Evolutionary conservation across 371 early-diverging fungal genomes (phyloP).

Genomic region (Mucor sp.): DNA sequence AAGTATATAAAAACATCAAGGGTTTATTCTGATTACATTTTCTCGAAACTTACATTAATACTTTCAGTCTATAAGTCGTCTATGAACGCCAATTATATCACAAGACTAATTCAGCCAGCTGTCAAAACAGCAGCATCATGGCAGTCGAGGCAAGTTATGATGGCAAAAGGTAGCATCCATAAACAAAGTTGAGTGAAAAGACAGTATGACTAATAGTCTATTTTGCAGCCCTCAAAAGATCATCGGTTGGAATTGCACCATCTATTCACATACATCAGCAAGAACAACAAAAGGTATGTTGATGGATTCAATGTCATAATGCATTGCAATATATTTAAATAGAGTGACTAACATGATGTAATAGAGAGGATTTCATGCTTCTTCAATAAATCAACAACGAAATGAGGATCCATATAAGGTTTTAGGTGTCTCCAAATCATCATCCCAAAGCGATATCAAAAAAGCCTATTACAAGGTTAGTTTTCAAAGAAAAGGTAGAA

Average conservation of each 20-base stretch:
- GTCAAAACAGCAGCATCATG: not conserved
- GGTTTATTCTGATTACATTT: not conserved
- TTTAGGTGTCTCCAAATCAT: slow-evolving; percentile 76
- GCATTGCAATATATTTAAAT: not conserved
- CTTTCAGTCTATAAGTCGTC: not conserved
- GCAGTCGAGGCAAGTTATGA: not conserved
- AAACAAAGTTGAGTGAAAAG: no score
- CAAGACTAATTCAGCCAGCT: not conserved
- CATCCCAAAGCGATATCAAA: slow-evolving; percentile 86
- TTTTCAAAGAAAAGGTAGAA: not conserved
- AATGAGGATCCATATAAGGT: slow-evolving; percentile 81
- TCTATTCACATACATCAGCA: not conserved
- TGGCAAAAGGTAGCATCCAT: not conserved
- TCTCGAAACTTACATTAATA: not conserved
- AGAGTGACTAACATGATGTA: not conserved
- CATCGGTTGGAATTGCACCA: not conserved
- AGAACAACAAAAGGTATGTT: not conserved
- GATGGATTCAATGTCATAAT: not conserved
- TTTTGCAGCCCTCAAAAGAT: not conserved
- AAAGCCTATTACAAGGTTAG: slow-evolving; percentile 88
- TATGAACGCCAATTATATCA: not conserved
- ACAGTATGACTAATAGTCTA: not conserved
- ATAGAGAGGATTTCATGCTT: slow-evolving; percentile 13
- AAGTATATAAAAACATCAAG: not conserved
- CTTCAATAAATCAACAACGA: not conserved